phyloP scores from a whole-genome alignment of 2,329 filamentous ascomycete species.

The Penicillium sp. region DNA sequence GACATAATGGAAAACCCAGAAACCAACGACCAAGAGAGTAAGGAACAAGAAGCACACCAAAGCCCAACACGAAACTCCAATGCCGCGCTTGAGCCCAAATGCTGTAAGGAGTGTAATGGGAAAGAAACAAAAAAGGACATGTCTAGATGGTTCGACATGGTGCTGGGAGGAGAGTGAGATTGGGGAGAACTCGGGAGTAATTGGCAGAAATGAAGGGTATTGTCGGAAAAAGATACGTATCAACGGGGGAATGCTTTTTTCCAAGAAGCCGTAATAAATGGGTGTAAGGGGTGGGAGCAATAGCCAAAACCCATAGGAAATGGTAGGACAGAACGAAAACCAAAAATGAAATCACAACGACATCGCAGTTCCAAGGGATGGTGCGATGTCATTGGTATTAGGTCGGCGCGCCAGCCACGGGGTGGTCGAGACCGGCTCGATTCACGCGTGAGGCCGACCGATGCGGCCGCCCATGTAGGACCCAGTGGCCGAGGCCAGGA shows the following conservation, averaged over 20 bases:
- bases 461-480: conserved; percentile 43
- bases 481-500: conserved; percentile 43
- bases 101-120: conserved; percentile 4
- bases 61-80: conserved; percentile 3
- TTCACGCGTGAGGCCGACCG: conserved; percentile 30
- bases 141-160: conserved; percentile 1
- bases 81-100: conserved; percentile 1
- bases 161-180: neutral
- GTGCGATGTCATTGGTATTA: conserved; percentile 2
- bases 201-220: conserved; percentile 17
- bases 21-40: conserved; percentile 1
- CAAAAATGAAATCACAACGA: neutral
- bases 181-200: neutral
- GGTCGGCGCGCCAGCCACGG: conserved; percentile 8
- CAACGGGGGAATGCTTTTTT: conserved; percentile 18
- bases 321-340: too few relatives aligned
- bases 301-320: too few relatives aligned
- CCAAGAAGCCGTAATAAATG: conserved; percentile 14
- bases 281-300: conserved; percentile 7
- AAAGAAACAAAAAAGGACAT: conserved; percentile 1
- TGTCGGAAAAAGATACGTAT: conserved; percentile 19
- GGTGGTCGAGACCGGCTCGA: conserved; percentile 22
- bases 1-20: conserved; percentile 1
- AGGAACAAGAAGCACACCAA: neutral
- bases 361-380: neutral